Conservation (phyloP, 164 flowering plant genomes). For the Chloranthus sessilifolius region DNA sequence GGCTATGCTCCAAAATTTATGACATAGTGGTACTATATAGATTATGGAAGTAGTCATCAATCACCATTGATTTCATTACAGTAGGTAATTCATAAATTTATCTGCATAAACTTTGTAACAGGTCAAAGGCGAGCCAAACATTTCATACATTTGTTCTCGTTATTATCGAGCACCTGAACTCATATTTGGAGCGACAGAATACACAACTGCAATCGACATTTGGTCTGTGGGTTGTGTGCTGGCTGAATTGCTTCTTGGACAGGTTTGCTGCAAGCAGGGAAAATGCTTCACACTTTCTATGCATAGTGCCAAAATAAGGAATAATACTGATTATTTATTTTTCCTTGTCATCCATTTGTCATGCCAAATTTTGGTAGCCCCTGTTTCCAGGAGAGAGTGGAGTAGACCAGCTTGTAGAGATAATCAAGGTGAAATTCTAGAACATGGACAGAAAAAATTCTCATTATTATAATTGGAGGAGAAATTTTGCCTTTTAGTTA, state of each 20-base stretch:
- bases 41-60: no score
- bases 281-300: conserved; percentile 3
- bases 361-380: conserved; percentile 35
- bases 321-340: conserved; percentile 1
- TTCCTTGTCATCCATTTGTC: conserved; percentile 5
- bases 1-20: no score
- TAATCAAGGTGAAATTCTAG: conserved; percentile 61
- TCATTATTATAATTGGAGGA: no score
- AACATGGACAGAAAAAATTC: no score
- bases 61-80: no score
- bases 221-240: conserved; percentile 88
- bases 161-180: conserved; percentile 90
- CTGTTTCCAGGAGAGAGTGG: conserved; percentile 79
- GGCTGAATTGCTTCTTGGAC: conserved; percentile 79
- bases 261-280: conserved; percentile 30
- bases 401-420: conserved; percentile 84
- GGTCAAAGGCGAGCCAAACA: conserved; percentile 85
- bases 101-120: conserved; percentile 19
- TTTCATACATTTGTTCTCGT: conserved; percentile 84
- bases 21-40: no score
- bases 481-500: not conserved
- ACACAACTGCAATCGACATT: conserved; percentile 80
- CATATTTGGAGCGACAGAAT: conserved; percentile 81
- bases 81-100: no score
- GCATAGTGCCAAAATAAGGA: no score